Evolutionary conservation across 495 filamentous ascomycete species (phyloP).

Genomic region (Lophium mytilinum): DNA sequence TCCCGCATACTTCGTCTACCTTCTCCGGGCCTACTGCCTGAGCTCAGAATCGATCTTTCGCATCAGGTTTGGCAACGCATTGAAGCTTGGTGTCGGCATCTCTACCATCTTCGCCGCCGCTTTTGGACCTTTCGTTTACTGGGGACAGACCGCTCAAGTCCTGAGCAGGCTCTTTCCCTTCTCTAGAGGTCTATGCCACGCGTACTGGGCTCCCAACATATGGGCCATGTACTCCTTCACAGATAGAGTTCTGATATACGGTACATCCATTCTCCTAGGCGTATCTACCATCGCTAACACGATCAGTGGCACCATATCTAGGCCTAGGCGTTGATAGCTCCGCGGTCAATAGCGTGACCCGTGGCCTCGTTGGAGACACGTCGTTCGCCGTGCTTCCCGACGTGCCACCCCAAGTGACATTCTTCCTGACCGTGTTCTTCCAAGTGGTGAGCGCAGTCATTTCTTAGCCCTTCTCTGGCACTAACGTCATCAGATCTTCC

Average conservation of each 20-base stretch:
- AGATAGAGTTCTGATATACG: slow-evolving; percentile 71
- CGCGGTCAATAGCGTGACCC: slow-evolving; percentile 79
- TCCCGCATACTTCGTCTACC: slow-evolving; percentile 90
- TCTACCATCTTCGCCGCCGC: slow-evolving; percentile 66
- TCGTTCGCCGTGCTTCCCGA: slow-evolving; percentile 89
- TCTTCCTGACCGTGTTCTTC: slow-evolving; percentile 72
- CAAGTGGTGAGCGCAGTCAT: slow-evolving; percentile 52
- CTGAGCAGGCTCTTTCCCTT: slow-evolving; percentile 85
- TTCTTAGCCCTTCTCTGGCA: background rate
- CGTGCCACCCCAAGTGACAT: slow-evolving; percentile 69
- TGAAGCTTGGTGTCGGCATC: slow-evolving; percentile 75
- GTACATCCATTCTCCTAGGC: slow-evolving; percentile 41
- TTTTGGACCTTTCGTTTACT: slow-evolving; percentile 82
- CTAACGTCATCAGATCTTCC: slow-evolving; percentile 46
- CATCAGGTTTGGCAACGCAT: slow-evolving; percentile 63
- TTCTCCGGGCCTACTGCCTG: slow-evolving; percentile 84
- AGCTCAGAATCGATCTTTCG: slow-evolving; percentile 63
- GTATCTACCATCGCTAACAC: background rate
- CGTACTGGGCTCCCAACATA: slow-evolving; percentile 96
- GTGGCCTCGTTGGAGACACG: slow-evolving; percentile 91
- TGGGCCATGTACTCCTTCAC: slow-evolving; percentile 96
- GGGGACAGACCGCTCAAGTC: slow-evolving; percentile 82
- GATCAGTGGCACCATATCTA: slow-evolving; percentile 63
- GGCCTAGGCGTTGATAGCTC: slow-evolving; percentile 61
- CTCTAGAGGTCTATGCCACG: slow-evolving; percentile 85